Base-by-base conservation (phyloP, 2,329 filamentous ascomycete genomes). In the Exophiala sp. region DNA sequence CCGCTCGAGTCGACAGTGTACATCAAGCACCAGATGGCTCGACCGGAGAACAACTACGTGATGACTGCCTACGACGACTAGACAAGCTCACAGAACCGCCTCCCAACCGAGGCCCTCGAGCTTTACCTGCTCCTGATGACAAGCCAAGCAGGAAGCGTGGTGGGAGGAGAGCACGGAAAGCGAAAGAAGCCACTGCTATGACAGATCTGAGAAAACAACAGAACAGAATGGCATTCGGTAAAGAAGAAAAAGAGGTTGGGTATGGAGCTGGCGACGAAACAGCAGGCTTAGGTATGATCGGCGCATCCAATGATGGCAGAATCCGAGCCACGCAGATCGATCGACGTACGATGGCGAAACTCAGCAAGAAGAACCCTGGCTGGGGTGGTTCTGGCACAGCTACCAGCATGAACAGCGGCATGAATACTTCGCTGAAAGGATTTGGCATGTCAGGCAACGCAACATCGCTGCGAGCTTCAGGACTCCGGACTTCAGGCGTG, bases 131-230 rank as follows among this genome's bases (percentile, higher is more conserved):
- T 0, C 94, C 94, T 0, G 94, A 97, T 67, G 94, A 99, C 72
- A 99, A 97, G 70, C 94, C 91, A 1, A 85, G 89, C 0, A 81
- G 91, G 33, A 99, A 99, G 71, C 88, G 94, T 61, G 94, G 94
- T 70, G 94, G 94, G 47, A 80, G 92, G 51, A 81, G 91, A 61
- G 94, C 91, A 10, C 80, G 94, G 53, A 96, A 96, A 71, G 92
- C 92, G 56, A 99, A 99, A 79, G 94, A 96, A 71, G 91, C 92
- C 3, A 89, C 89, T 5, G 92, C 94, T 56, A 95, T 96, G 90
- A 99, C 94, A 0, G 94, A 99, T 51, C 77, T 99, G 29, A 86
- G 91, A 61, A 96, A 97, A 71, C 91, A 91, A 3, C 94, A 97
- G 72, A 99, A 99, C 74, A 84, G 94, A 50, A 87, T 99, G 82